Percentiles rank a stretch among this genome's conserved stretches.
These are phyloP conservation scores for Magnaporthales sp. DNA, from an alignment of 2,329 filamentous ascomycete species.

Conservation along the genomic window DNA sequence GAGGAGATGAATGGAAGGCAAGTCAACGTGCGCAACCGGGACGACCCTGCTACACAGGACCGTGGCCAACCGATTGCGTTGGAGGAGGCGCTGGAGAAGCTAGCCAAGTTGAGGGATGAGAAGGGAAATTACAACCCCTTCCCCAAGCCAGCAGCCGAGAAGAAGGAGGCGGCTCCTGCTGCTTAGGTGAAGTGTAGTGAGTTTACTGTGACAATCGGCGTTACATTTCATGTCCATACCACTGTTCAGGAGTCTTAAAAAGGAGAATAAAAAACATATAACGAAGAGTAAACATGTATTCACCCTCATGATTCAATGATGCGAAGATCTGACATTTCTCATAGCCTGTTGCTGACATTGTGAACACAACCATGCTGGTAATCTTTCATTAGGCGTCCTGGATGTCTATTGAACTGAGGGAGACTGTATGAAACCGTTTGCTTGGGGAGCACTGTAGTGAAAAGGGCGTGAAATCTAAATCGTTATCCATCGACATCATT, in stretches of 20 bases:
- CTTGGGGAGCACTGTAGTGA: background rate
- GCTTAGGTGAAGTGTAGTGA: background rate
- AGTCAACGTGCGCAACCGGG: slow-evolving; percentile 16
- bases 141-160: slow-evolving; percentile 13
- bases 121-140: slow-evolving; percentile 28
- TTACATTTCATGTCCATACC: background rate
- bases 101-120: slow-evolving; percentile 42
- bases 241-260: background rate
- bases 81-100: slow-evolving; percentile 47
- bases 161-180: slow-evolving; percentile 4
- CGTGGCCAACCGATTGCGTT: slow-evolving; percentile 50
- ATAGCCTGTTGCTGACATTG: background rate
- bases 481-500: background rate
- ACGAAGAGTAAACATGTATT: background rate
- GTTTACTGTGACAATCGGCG: background rate
- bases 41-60: slow-evolving; percentile 50
- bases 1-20: slow-evolving; percentile 16
- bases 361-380: background rate
- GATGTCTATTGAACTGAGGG: background rate
- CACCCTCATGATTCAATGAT: background rate
- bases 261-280: background rate
- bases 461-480: background rate
- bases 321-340: background rate
- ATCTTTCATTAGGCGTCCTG: background rate
- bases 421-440: background rate